Evolutionary conservation across 441 rosid genomes (phyloP), one percentile per base, ranked within the genome.

Genomic region (Rhodomyrtus psidioides): DNA sequence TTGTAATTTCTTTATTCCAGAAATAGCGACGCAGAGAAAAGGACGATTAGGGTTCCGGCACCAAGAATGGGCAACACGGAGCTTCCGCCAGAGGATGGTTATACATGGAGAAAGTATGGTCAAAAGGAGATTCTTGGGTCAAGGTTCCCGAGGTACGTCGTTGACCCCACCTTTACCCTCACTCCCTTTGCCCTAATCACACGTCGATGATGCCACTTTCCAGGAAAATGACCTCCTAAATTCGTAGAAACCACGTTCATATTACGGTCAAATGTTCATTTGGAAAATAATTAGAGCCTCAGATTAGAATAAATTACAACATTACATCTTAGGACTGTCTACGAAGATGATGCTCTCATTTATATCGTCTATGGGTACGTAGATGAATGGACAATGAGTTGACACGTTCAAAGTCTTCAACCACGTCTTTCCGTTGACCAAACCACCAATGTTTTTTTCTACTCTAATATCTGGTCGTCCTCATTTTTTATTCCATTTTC

Each of bases 41-140:
- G 85, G 85, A 93, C 87, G 30, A 81, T 84, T 82, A 91, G 83
- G 60, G 94, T 91, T 79, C 87, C 96, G 0, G 96, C 97, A 4
- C 93, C 96, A 9, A 91, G 85, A 34, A 87, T 88, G 28, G 99
- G 98, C 70, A 95, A 96, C 55, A 89, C 90, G 5, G 96, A 94
- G 57, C 83, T 94, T 55, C 98, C 97, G 7, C 98, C 98, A 6
- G 99, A 95, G 28, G 99, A 96, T 86, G 94, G 94, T 81, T 93
- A 85, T 88, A 92, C 96, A 53, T 96, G 99, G 98, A 92, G 98
- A 85, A 96, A 96, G 89, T 96, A 96, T 49, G 99, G 99, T 4
- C 99, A 96, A 86, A 96, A 96, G 86, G 98, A 96, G 85, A 96
- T 96, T 58, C 89, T 95, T 39, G 94, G 92, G 24, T 93, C 98